Percentiles rank a stretch among this genome's conserved stretches.
These are phyloP conservation scores for Solanum piurae DNA, from an alignment of 257 asterid species.

Conservation along the genomic window DNA sequence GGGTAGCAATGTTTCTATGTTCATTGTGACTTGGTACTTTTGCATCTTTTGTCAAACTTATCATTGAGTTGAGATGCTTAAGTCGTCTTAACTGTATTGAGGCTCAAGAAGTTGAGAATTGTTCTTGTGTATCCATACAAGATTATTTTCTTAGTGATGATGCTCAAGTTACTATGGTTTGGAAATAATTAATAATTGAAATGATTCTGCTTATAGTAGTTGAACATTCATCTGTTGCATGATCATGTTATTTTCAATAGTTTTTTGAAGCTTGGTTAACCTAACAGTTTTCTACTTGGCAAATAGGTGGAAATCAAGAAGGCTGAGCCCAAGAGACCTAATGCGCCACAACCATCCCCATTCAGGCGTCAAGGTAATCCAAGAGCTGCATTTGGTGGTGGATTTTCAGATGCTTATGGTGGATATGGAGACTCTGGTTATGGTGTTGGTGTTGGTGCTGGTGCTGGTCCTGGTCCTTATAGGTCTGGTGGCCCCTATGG, in stretches of 20 bases:
- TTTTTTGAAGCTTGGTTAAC: neutral
- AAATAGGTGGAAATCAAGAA: constrained; percentile 56
- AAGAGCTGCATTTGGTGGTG: constrained; percentile 12
- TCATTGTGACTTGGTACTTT: neutral
- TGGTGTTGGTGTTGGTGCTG: neutral
- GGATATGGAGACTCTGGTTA: constrained; percentile 26
- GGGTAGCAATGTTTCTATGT: neutral
- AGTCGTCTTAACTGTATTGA: neutral
- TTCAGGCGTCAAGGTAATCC: neutral
- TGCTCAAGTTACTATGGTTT: neutral
- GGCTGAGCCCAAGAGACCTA: constrained; percentile 51
- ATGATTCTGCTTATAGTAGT: neutral
- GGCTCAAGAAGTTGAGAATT: neutral
- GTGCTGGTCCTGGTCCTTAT: constrained; percentile 1
- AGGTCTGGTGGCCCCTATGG: constrained; percentile 10
- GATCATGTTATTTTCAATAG: neutral
- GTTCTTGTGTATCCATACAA: neutral
- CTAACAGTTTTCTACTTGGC: neutral
- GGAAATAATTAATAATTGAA: neutral
- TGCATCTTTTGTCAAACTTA: neutral
- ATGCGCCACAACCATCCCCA: constrained; percentile 27
- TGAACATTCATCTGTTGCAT: neutral
- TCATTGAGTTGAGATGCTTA: neutral
- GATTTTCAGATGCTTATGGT: constrained; percentile 11
- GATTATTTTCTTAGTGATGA: neutral